A percentile compares a stretch with the other conserved stretches of the same genome.
Conservation (phyloP, 805 yeast genomes). For the Martiniozyma abietophila region DNA sequence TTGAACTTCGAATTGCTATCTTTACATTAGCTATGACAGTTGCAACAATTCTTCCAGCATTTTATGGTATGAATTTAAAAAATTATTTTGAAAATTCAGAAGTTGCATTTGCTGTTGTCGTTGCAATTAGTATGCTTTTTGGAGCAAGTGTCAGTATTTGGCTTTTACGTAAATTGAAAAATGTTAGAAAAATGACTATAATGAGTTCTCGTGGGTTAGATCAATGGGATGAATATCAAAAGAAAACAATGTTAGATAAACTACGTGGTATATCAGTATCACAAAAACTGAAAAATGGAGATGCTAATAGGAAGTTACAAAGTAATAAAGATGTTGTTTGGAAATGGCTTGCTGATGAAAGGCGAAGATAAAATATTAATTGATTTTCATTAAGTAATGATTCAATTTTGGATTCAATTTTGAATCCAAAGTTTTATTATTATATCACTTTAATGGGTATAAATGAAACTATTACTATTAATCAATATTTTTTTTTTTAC, state of each 20-base stretch:
- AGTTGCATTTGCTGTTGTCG: slow-evolving; percentile 53
- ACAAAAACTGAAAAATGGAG: background rate
- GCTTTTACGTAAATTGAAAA: slow-evolving; percentile 47
- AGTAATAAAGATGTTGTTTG: slow-evolving; percentile 36
- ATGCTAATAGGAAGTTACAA: slow-evolving; percentile 14
- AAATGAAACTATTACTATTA: background rate
- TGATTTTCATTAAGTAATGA: background rate
- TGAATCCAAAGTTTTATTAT: background rate
- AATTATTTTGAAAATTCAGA: slow-evolving; percentile 66
- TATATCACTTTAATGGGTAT: background rate
- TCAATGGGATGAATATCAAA: slow-evolving; percentile 21
- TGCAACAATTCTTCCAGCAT: slow-evolving; percentile 78
- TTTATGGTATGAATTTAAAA: slow-evolving; percentile 81
- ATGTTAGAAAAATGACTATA: slow-evolving; percentile 62
- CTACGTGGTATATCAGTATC: slow-evolving; percentile 8
- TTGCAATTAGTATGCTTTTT: slow-evolving; percentile 39
- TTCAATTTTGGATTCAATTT: no score
- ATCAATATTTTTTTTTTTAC: background rate
- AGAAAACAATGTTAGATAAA: slow-evolving; percentile 10
- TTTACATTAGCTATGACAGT: slow-evolving; percentile 80
- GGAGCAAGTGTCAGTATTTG: slow-evolving; percentile 46
- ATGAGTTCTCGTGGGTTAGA: slow-evolving; percentile 28
- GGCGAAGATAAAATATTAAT: slow-evolving; percentile 12
- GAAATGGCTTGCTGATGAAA: slow-evolving; percentile 47
- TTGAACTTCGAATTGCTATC: slow-evolving; percentile 73